Percentiles rank a stretch among this genome's conserved stretches.
Conservation (phyloP, 192 early-diverging fungal species). For the Coemansia sp. region DNA sequence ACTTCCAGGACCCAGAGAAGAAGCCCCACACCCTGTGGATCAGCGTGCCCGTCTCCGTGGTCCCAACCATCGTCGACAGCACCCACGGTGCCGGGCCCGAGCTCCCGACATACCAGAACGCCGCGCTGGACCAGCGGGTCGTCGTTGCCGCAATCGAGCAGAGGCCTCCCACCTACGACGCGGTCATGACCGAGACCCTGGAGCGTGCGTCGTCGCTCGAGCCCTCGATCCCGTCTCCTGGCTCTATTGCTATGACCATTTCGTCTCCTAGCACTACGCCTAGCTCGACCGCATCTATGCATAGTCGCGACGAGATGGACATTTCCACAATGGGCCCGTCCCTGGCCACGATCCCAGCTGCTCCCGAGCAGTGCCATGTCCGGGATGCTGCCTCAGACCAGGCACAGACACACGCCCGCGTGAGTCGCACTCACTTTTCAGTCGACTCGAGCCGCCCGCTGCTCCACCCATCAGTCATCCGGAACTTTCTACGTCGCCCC, state of each 20-base stretch:
- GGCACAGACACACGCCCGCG: not conserved
- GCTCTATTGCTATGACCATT: not conserved
- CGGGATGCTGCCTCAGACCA: not conserved
- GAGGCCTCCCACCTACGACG: constrained; percentile 34
- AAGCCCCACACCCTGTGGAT: constrained; percentile 40
- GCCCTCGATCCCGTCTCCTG: not conserved
- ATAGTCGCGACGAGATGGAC: constrained; percentile 6
- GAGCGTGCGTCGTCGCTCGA: not conserved
- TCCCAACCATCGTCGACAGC: constrained; percentile 26
- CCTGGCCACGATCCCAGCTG: not conserved
- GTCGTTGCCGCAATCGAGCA: constrained; percentile 17
- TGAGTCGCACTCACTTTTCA: constrained; percentile 8
- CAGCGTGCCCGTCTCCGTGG: constrained; percentile 42
- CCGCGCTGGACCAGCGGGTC: constrained; percentile 30
- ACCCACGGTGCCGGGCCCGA: constrained; percentile 8
- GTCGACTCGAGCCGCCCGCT: constrained; percentile 18
- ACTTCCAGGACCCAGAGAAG: constrained; percentile 34
- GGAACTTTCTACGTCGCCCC: constrained; percentile 29
- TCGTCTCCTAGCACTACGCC: not conserved
- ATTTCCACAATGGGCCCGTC: not conserved
- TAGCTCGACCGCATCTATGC: constrained; percentile 7
- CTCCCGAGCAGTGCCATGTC: not conserved
- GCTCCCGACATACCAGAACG: constrained; percentile 37
- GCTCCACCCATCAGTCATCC: constrained; percentile 21
- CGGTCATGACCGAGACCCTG: constrained; percentile 14